Base-by-base conservation (phyloP, 805 yeast species). In the Yarrowia keelungensis region DNA sequence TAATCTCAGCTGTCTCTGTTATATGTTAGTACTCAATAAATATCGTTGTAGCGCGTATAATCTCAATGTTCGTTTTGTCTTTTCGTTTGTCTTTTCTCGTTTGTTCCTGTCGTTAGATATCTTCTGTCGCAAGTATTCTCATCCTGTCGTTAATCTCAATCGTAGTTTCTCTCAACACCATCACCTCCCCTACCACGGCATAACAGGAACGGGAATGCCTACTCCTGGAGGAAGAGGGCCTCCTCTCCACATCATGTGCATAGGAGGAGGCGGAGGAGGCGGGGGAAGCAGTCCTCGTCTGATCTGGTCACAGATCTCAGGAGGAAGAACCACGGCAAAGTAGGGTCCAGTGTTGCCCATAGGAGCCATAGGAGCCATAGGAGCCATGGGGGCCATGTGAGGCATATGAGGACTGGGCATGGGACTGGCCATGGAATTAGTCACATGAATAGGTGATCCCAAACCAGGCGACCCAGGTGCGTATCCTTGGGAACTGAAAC, bases 211-310 rank as follows among this genome's bases (percentile, higher is more conserved):
- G 12, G 65, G 65, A 45, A 59, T 59, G 3, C 65, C 65, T 5
- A 59, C 65, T 5, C 65, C 65, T 10, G 65, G 65, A 12, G 65
- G 65, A 16, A 59, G 42, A 9, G 65, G 65, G 1, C 65, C 65
- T 11, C 65, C 65, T 59, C 65, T 59, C 65, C 65, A 59, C 65
- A 59, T 59, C 51, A 59, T 43, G 35, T 59, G 65, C 50, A 59
- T 35, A 3, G 65, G 65, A 2, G 65, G 65, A 10, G 65, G 65
- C 11, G 65, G 65, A 16, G 65, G 65, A n/a, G 69, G 69, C 10
- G 62, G 54, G 26, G 69, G 68, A 4, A 59, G 36, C 26, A 61
- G 54, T 19, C 69, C 69, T n/a, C 67, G 41, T n/a, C 39, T 12
- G 36, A 67, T 36, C 59, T 59, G 50, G 16, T 67, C 58, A 32